Evolutionary conservation across 1,284 basidiomycete species (phyloP), one percentile per base, ranked within the genome.

Genomic region (Ceratobasidium sp.): DNA sequence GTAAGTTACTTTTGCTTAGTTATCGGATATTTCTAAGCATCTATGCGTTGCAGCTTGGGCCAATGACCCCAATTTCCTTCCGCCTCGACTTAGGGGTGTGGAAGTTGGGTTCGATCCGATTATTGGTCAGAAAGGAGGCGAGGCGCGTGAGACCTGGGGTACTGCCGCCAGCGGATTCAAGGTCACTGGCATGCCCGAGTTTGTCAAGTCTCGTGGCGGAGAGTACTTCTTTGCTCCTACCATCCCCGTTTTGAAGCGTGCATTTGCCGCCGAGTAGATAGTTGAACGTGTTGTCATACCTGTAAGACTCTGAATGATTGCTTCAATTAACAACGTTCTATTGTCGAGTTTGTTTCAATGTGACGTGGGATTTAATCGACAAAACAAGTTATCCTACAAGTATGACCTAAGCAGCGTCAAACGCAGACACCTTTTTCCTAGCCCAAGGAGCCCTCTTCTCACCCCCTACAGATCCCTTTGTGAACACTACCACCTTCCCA

Each of bases 401-500:
- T 8, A 40, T 8, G 17, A 40, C 38, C 38, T 47, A 47, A n/a
- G 50, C 62, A 31, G 62, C 62, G 54, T 54, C 38, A 34, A 67
- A 67, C 8, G 49, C 62, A 50, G 49, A 67, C 2, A 67, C 38
- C 35, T 54, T 54, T 38, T 31, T 53, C 25, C 34, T 54, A 15
- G 49, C 62, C 22, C 38, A 42, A 1, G 56, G 13, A n/a, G n/a
- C 13, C 6, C 49, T 27, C 62, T 27, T 67, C 38, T 53, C 38
- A 8, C 32, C 45, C 22, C 60, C 60, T 20, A 10, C 32, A 13
- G 29, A 15, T 12, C 60, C 49, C 3, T 50, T 34, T 4, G 62
- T 29, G 22, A 92, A 92, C 10, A 92, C 79, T 2, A 91, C 86
- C 1, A 83, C 79, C 29, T 75, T 74, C 7, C 93, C 93, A 0